A percentile compares a stretch with the other conserved stretches of the same genome.
Evolutionary conservation across 805 yeast species (phyloP).

Genomic region (Zygosaccharomyces pseudorouxii): DNA sequence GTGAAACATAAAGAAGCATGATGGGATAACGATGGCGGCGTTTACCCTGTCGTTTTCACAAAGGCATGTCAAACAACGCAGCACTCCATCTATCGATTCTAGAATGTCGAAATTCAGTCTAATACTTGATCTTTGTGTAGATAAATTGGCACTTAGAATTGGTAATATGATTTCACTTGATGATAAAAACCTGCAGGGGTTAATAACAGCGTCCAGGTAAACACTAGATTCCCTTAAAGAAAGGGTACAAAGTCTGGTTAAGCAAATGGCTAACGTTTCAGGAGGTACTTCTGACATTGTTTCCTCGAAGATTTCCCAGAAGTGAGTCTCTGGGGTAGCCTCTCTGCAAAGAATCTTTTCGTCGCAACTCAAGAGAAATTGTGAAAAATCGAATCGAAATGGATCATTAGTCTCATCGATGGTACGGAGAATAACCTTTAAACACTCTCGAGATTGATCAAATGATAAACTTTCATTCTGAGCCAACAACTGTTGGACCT

Average conservation of each 20-base stretch:
- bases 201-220: slow-evolving; percentile 7
- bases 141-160: slow-evolving; percentile 6
- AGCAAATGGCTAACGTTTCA: slow-evolving; percentile 8
- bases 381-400: slow-evolving; percentile 7
- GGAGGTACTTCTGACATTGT: slow-evolving; percentile 11
- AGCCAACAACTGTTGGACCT: slow-evolving; percentile 5
- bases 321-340: slow-evolving; percentile 7
- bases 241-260: slow-evolving; percentile 12
- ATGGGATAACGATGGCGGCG: slow-evolving; percentile 14
- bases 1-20: slow-evolving; percentile 9
- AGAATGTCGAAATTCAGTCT: slow-evolving; percentile 5
- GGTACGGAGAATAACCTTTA: slow-evolving; percentile 4
- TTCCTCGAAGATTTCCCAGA: slow-evolving; percentile 12
- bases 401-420: neutral
- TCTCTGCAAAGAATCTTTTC: slow-evolving; percentile 10
- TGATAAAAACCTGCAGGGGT: slow-evolving; percentile 11
- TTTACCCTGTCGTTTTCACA: slow-evolving; percentile 11
- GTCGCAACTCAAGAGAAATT: slow-evolving; percentile 16
- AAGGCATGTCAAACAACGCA: slow-evolving; percentile 9
- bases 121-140: slow-evolving; percentile 2
- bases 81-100: slow-evolving; percentile 8
- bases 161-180: slow-evolving; percentile 11
- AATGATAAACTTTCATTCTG: slow-evolving; percentile 1
- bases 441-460: slow-evolving; percentile 9
- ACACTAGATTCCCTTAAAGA: slow-evolving; percentile 9